Conservation (phyloP, 2,329 filamentous ascomycete species). For the Diplodia scrobiculata region DNA sequence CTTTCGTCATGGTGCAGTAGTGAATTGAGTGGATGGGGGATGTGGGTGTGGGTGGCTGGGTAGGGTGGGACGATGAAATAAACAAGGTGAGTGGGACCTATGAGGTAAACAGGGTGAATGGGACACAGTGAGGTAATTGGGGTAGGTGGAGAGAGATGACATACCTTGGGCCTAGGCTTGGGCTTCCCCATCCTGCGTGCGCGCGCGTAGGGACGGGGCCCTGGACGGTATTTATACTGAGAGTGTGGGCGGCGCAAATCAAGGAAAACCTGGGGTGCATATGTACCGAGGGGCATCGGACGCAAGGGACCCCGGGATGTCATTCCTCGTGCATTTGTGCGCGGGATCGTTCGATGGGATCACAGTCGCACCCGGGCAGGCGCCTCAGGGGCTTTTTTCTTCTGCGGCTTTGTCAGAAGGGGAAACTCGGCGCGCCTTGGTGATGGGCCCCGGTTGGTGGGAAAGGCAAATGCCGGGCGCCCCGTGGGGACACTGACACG, state of each 20-base stretch:
- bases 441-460: background rate
- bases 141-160: background rate
- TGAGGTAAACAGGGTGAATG: background rate
- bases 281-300: background rate
- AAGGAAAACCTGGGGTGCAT: constrained; percentile 15
- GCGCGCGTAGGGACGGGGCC: constrained; percentile 5
- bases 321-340: background rate
- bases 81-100: background rate
- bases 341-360: background rate
- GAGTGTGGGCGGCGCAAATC: background rate
- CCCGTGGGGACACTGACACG: constrained; percentile 17
- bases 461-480: constrained; percentile 23
- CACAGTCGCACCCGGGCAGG: background rate
- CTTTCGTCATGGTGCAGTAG: constrained; percentile 1
- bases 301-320: background rate
- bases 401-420: background rate
- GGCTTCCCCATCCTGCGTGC: background rate
- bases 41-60: background rate
- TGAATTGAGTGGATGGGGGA: background rate
- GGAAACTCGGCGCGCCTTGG: constrained; percentile 12
- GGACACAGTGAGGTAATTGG: background rate
- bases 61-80: background rate
- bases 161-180: background rate
- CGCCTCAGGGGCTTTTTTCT: background rate
- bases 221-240: constrained; percentile 6